These are phyloP conservation scores for Calonectria honghensis DNA, from an alignment of 2,329 filamentous ascomycete genomes.

Conservation along the genomic window DNA sequence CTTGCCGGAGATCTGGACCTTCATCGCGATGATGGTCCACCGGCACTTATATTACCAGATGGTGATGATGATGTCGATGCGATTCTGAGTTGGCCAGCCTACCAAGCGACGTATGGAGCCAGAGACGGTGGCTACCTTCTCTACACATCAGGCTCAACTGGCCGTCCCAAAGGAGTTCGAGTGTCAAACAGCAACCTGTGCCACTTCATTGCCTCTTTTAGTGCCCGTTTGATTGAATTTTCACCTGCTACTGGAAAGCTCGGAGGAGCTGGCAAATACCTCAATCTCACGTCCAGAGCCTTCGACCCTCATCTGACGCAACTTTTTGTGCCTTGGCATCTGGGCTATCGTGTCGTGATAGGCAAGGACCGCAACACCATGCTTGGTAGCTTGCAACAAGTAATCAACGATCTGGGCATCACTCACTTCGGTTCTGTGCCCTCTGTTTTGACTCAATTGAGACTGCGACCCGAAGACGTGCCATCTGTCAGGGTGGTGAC, in stretches of 20 bases:
- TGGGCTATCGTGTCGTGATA: constrained; percentile 11
- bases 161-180: constrained; percentile 1
- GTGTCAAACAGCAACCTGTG: constrained; percentile 10
- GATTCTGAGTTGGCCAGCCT: neutral
- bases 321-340: neutral
- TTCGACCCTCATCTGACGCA: constrained; percentile 6
- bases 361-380: constrained; percentile 6
- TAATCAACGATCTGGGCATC: neutral
- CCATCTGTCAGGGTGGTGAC: constrained; percentile 5
- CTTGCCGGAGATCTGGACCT: neutral
- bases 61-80: neutral
- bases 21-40: neutral
- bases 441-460: constrained; percentile 3
- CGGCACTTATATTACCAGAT: neutral
- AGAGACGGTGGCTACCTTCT: neutral
- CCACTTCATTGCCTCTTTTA: neutral
- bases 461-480: neutral
- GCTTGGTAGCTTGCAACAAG: constrained; percentile 7
- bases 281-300: constrained; percentile 11
- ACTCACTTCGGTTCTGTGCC: constrained; percentile 14
- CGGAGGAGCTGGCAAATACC: neutral
- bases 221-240: neutral
- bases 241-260: neutral
- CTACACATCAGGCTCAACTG: neutral
- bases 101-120: neutral